Evolutionary conservation across 805 yeast genomes (phyloP).

Genomic region (Clavispora santaluciae): DNA sequence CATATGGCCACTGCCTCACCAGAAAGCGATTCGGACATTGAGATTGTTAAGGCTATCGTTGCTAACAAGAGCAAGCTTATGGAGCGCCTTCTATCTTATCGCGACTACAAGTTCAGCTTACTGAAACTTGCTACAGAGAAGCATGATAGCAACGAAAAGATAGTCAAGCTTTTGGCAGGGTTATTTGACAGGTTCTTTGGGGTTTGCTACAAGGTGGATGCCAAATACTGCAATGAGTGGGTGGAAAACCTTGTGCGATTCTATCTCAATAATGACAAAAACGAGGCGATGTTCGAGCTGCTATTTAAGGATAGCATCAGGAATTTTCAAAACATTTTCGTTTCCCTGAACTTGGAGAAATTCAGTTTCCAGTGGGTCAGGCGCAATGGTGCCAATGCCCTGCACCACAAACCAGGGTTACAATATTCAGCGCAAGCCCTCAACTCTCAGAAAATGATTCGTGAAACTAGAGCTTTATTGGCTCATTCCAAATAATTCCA

Average conservation of each 20-base stretch:
- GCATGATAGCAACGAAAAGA: constrained; percentile 4
- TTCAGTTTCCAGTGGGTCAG: not conserved
- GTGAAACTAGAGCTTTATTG: constrained; percentile 1
- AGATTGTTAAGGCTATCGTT: constrained; percentile 11
- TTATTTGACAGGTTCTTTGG: constrained; percentile 14
- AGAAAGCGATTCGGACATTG: constrained; percentile 1
- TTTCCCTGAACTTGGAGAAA: not conserved
- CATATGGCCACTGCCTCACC: not conserved
- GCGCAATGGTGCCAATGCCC: not conserved
- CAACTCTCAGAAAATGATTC: not conserved
- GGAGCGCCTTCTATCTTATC: constrained; percentile 7
- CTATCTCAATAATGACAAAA: not conserved
- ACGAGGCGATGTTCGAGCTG: constrained; percentile 2
- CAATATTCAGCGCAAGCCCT: not conserved
- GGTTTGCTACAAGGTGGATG: constrained; percentile 7
- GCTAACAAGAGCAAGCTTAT: constrained; percentile 10
- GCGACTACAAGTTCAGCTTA: constrained; percentile 8
- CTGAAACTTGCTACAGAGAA: constrained; percentile 1
- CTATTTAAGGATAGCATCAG: constrained; percentile 6
- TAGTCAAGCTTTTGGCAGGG: constrained; percentile 5
- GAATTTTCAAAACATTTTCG: not conserved
- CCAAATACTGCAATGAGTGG: constrained; percentile 12
- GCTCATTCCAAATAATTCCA: constrained; percentile 15
- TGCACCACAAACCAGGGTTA: not conserved
- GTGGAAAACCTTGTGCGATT: constrained; percentile 5